Evolutionary conservation across 345 rosid species (phyloP), one percentile per base, ranked within the genome.

Genomic region (Euphorbia peplus): DNA sequence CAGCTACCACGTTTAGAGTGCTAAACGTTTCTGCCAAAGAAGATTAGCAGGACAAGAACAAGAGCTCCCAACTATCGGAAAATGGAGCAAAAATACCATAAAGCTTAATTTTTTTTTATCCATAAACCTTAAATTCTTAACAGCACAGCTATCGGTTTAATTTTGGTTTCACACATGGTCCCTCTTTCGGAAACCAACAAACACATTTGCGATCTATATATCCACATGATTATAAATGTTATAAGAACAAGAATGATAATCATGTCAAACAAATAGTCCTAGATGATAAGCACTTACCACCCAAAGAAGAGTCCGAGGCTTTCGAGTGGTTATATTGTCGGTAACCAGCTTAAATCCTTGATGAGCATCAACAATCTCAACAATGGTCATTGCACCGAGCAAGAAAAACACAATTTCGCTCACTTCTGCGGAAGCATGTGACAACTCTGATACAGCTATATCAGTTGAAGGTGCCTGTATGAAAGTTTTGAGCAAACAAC

Each of bases 261-360:
- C 3, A 6, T 32, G 37, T 32, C 37, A 32, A 32, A 32, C 37
- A 32, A 32, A 32, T 32, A 3, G 37, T 32, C 4, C 6, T 32
- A 32, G n/a, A n/a, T n/a, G n/a, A n/a, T n/a, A n/a, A n/a, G 53
- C 48, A 78, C 97, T 61, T 65, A 95, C 99, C 95, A 88, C 97
- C 99, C 97, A 91, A 58, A 95, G 86, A 68, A 95, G 88, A 25
- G 92, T 79, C 65, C 67, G 80, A 16, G 95, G 97, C 70, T 89
- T 89, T 78, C 97, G 85, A 81, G 99, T 87, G 47, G 95, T 95
- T 70, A 95, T 95, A 80, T 86, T 90, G 81, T 95, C 97, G 25
- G 97, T 95, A 69, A 95, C 97, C 52, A 95, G 83, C 84, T 95
- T 95, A 86, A 95, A 95, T 65, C 99, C 99, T 88, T 95, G 99